Evolutionary conservation across 129 eudicot species (phyloP), one percentile per base, ranked within the genome.

Genomic region (Centrapalus pauciflorus): DNA sequence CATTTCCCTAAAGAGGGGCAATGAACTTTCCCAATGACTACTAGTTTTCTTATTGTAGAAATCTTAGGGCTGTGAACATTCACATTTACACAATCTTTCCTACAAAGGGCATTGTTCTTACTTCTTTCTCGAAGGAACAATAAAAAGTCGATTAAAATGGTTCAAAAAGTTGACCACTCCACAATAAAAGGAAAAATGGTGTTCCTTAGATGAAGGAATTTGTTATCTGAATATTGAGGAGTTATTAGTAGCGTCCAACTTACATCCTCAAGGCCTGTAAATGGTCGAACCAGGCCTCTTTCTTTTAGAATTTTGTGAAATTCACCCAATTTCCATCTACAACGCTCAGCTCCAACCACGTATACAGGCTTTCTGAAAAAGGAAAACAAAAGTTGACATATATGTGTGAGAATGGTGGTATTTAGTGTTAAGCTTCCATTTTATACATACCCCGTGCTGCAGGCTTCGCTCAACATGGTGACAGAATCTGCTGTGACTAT

Each of bases 181-280:
- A 37, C 16, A 16, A 35, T 19, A 52, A 69, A 41, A 11, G 58
- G 26, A 58, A 20, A 57, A 40, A 20, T 26, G 32, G 14, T 56
- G 48, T 55, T 41, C n/a, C 12, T 28, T 38, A 41, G 2, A 64
- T 26, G 7, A 41, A 11, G 21, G 21, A 20, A 52, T 4, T 1
- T 10, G 2, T 51, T 14, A n/a, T 45, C 4, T 33, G 68, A 5
- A 32, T n/a, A 4, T 57, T 7, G 33, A 13, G 24, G 14, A 37
- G 29, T 3, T 34, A 55, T 7, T 35, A 19, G 14, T 32, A 27
- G 59, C 10, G n/a, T 65, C 34, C 34, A 75, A 85, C 98, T 93
- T 88, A 93, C 98, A 88, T 93, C 98, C 79, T 88, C 98, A 33
- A 90, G 86, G 72, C 96, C 98, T 27, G 96, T 93, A 76, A 93